Evolutionary conservation across 345 rosid species (phyloP), one percentile per base, ranked within the genome.

Genomic region (Salix arbutifolia): DNA sequence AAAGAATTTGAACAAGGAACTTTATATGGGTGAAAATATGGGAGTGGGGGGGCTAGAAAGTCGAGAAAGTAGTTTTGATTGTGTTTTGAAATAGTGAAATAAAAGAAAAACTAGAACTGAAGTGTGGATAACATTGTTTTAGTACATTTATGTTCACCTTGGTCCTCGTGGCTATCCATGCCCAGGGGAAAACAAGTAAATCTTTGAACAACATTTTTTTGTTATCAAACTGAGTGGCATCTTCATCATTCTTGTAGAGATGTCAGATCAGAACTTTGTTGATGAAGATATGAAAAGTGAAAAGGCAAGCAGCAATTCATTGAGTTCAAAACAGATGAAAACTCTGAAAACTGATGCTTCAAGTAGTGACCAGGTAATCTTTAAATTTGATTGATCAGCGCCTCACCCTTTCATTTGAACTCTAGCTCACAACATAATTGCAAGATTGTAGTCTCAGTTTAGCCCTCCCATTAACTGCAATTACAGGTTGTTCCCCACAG

Each of bases 181-280:
- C 28, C 3, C 10, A 9, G 14, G 62, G 3, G 19, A 30, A 16
- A 40, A 25, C 46, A 12, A 21, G 37, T 65, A 44, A 14, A 35
- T 33, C 31, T 42, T 76, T 5, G 9, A 8, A 38, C 48, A n/a
- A 13, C 26, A 4, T n/a, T 11, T 2, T 17, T 53, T 12, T 19
- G 62, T 16, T n/a, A 58, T 58, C 6, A 10, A 23, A 58, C 64
- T 58, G 28, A 58, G 5, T n/a, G 2, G 64, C 5, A 23, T 58
- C 64, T 58, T n/a, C 64, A n/a, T 58, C 26, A 58, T 58, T 58
- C 28, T 79, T 85, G 83, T 82, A 91, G 99, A 95, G 85, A 87
- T 85, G 74, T 88, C 97, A 1, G 97, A 89, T 81, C 99, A 95
- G 87, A 95, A 95, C 85, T 95, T 95, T 77, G 86, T 80, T 9